phyloP scores from a whole-genome alignment of 495 filamentous ascomycete species.

The Niebla homalea region DNA sequence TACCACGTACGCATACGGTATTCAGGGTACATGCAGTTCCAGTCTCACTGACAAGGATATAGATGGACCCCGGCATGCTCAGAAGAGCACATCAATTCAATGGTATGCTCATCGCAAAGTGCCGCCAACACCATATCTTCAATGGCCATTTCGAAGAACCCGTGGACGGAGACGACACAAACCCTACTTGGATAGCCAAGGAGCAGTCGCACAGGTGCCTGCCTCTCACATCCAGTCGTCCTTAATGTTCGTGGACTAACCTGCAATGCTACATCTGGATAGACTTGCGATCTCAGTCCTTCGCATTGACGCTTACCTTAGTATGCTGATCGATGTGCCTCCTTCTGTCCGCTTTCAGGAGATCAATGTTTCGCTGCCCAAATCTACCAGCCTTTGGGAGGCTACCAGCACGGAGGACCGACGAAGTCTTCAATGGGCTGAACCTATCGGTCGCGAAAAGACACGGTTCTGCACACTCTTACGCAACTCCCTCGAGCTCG shows the following conservation, averaged over 20 bases:
- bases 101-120: slow-evolving; percentile 17
- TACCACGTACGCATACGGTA: slow-evolving; percentile 19
- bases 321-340: slow-evolving; percentile 19
- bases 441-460: slow-evolving; percentile 22
- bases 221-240: too few relatives aligned
- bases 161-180: slow-evolving; percentile 12
- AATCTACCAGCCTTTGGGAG: slow-evolving; percentile 17
- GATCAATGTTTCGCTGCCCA: slow-evolving; percentile 21
- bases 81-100: slow-evolving; percentile 18
- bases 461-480: slow-evolving; percentile 22
- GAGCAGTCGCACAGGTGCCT: slow-evolving; percentile 24
- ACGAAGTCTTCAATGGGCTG: slow-evolving; percentile 23
- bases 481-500: slow-evolving; percentile 16
- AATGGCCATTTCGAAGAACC: slow-evolving; percentile 18
- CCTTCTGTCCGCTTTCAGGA: slow-evolving; percentile 24
- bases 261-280: not conserved
- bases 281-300: slow-evolving; percentile 22
- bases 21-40: too few relatives aligned
- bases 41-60: not conserved
- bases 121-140: slow-evolving; percentile 22
- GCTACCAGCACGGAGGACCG: slow-evolving; percentile 19
- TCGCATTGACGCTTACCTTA: slow-evolving; percentile 22
- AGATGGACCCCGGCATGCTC: slow-evolving; percentile 21
- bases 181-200: slow-evolving; percentile 20
- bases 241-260: not conserved